Percentiles rank a stretch among this genome's conserved stretches.
Evolutionary conservation across 345 rosid genomes (phyloP).

Genomic region (Combretum micranthum): DNA sequence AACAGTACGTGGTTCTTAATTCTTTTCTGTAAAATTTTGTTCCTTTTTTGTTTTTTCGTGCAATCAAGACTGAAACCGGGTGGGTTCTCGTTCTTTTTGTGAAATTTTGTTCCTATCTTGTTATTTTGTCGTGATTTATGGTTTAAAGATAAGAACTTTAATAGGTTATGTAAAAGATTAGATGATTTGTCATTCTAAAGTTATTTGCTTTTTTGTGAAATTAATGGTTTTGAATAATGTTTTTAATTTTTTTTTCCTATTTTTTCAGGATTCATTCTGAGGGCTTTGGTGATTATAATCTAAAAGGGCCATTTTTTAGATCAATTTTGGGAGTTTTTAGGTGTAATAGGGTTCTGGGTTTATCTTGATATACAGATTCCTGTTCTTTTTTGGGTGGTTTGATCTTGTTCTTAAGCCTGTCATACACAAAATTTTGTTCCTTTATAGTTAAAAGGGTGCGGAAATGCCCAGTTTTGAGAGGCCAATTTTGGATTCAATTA

Average conservation of each 20-base stretch:
- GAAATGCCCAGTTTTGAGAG: conserved; percentile 21
- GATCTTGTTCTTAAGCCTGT: too few relatives aligned
- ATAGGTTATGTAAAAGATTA: neutral
- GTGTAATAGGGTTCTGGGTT: conserved; percentile 12
- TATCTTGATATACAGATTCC: conserved; percentile 14
- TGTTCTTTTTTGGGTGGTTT: neutral
- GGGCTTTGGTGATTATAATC: neutral
- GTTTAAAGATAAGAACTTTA: neutral
- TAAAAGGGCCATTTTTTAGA: neutral
- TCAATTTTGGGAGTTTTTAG: conserved; percentile 13
- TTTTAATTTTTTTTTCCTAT: conserved; percentile 1
- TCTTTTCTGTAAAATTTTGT: too few relatives aligned
- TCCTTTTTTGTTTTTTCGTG: too few relatives aligned
- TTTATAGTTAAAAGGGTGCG: neutral
- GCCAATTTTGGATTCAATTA: conserved; percentile 13
- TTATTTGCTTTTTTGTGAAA: neutral
- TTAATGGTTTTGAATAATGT: neutral
- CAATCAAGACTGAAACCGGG: conserved; percentile 20
- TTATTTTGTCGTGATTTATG: neutral
- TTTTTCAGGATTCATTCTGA: conserved; percentile 18
- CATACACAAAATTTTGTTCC: too few relatives aligned
- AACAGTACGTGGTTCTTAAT: too few relatives aligned
- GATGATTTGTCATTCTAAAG: too few relatives aligned
- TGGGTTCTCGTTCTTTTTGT: neutral
- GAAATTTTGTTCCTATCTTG: neutral